These are phyloP conservation scores for Phytophthora foliorum DNA, from an alignment of 352 stramenopile species.

Conservation along the genomic window DNA sequence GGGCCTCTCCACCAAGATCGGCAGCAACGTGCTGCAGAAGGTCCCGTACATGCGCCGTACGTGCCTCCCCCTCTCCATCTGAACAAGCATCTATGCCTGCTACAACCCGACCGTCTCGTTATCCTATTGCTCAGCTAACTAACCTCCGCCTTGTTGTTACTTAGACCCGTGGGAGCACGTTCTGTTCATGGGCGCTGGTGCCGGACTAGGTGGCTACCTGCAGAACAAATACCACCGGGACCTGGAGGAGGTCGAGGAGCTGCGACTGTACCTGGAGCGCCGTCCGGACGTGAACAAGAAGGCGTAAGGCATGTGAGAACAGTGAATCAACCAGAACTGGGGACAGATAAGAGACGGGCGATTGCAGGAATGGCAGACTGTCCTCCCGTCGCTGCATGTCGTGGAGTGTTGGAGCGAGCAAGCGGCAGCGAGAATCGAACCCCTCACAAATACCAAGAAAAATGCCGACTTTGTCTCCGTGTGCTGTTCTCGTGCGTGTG, in stretches of 20 bases:
- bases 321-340: constrained; percentile 22
- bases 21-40: constrained; percentile 87
- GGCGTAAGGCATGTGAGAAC: constrained; percentile 33
- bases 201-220: constrained; percentile 64
- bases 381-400: constrained; percentile 9
- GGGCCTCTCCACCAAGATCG: constrained; percentile 85
- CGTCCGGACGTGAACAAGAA: constrained; percentile 65
- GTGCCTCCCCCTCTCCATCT: constrained; percentile 33
- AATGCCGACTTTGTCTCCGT: constrained; percentile 33
- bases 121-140: not conserved
- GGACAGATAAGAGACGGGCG: constrained; percentile 16
- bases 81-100: too few relatives aligned
- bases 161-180: constrained; percentile 87
- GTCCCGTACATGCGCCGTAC: constrained; percentile 86
- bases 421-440: constrained; percentile 27
- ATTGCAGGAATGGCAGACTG: not conserved
- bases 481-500: constrained; percentile 26
- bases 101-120: not conserved
- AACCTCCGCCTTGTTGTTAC: constrained; percentile 4
- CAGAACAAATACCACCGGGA: constrained; percentile 84
- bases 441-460: constrained; percentile 40
- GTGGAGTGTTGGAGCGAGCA: constrained; percentile 19
- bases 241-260: constrained; percentile 79
- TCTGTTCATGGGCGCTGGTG: constrained; percentile 74
- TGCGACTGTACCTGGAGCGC: constrained; percentile 79